Evolutionary conservation across 108 stramenopile genomes (phyloP).

Genomic region (Skeletonema menzelii): DNA sequence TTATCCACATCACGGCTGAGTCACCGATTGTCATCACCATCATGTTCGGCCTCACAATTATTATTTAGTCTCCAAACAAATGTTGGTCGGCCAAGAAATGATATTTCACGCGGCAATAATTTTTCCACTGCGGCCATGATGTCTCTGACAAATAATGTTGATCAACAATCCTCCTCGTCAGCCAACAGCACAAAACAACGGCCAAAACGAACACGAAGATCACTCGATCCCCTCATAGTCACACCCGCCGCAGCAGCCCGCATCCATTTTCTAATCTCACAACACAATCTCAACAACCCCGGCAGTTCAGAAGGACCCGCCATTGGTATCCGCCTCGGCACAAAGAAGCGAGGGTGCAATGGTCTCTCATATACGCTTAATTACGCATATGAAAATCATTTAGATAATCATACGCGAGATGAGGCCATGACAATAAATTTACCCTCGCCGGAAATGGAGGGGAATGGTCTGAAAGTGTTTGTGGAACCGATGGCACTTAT

Average conservation of each 20-base stretch:
- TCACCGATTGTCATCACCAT: neutral
- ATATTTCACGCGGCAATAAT: neutral
- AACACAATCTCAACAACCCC: constrained; percentile 23
- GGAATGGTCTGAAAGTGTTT: constrained; percentile 83
- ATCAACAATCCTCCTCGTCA: neutral
- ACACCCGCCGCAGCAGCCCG: constrained; percentile 42
- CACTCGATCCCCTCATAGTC: constrained; percentile 34
- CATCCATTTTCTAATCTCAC: constrained; percentile 27
- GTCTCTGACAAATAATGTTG: constrained; percentile 1
- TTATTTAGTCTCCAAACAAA: neutral
- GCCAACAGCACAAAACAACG: neutral
- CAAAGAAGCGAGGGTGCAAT: constrained; percentile 97
- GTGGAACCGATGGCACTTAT: constrained; percentile 99
- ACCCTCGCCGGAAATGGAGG: constrained; percentile 48
- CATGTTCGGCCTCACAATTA: neutral
- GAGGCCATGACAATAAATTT: constrained; percentile 53
- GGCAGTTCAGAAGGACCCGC: constrained; percentile 20
- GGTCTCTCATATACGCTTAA: constrained; percentile 98
- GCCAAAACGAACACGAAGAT: constrained; percentile 6
- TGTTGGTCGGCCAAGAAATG: neutral
- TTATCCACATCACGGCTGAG: neutral
- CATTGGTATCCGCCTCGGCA: constrained; percentile 93
- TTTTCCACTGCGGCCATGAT: constrained; percentile 17
- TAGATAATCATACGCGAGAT: constrained; percentile 58
- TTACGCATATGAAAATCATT: constrained; percentile 82